phyloP scores from a whole-genome alignment of 2,329 filamentous ascomycete genomes.

The Trichophyton mentagrophytes region DNA sequence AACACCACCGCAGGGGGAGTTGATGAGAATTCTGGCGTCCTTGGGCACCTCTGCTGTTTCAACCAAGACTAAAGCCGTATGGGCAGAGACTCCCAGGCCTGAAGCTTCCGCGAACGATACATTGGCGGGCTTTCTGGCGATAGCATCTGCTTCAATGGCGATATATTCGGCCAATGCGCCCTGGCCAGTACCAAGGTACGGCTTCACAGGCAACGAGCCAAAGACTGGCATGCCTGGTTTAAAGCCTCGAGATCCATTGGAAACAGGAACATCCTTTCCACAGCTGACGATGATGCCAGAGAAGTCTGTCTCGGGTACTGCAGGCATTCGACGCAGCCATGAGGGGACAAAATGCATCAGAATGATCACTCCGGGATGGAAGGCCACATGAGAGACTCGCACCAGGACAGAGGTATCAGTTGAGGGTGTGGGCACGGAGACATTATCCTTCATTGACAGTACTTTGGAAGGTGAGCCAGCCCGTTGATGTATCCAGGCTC shows the following conservation, averaged over 20 bases:
- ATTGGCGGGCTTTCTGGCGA: slow-evolving; percentile 6
- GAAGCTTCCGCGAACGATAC: slow-evolving; percentile 7
- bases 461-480: slow-evolving; percentile 6
- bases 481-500: slow-evolving; percentile 4
- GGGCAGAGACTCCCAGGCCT: slow-evolving; percentile 7
- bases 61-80: slow-evolving; percentile 9
- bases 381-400: slow-evolving; percentile 11
- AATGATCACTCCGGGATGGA: slow-evolving; percentile 10
- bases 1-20: slow-evolving; percentile 10
- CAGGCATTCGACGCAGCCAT: slow-evolving; percentile 8
- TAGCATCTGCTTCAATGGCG: slow-evolving; percentile 7
- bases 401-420: slow-evolving; percentile 11
- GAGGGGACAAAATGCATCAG: slow-evolving; percentile 10
- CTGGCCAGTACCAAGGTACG: slow-evolving; percentile 6
- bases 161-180: slow-evolving; percentile 10
- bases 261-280: slow-evolving; percentile 4
- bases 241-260: background rate
- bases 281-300: slow-evolving; percentile 9
- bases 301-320: slow-evolving; percentile 11
- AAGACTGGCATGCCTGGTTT: slow-evolving; percentile 8
- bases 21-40: slow-evolving; percentile 8
- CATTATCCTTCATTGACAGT: slow-evolving; percentile 5
- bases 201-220: slow-evolving; percentile 9
- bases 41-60: slow-evolving; percentile 5
- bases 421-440: slow-evolving; percentile 4